Evolutionary conservation across 306 rosid genomes (phyloP).

Genomic region (Senna tora): DNA sequence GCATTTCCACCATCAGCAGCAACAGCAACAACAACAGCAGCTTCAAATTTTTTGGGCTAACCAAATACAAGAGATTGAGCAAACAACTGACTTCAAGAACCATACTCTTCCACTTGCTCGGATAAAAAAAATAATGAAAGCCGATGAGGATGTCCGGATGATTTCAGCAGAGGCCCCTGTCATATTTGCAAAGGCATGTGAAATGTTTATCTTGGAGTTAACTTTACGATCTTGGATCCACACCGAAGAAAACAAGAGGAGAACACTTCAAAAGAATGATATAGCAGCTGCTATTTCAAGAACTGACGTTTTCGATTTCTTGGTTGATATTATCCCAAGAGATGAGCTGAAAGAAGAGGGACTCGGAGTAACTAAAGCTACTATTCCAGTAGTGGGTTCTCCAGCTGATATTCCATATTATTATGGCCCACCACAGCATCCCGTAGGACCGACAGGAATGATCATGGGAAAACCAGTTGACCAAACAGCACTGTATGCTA

Average conservation of each 20-base stretch:
- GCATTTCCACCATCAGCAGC: constrained; percentile 75
- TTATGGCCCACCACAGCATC: constrained; percentile 67
- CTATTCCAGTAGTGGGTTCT: constrained; percentile 65
- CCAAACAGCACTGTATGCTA: constrained; percentile 51
- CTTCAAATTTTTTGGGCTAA: constrained; percentile 78
- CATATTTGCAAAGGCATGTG: constrained; percentile 82
- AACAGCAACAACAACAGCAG: constrained; percentile 73
- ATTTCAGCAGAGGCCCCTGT: constrained; percentile 85
- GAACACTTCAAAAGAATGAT: constrained; percentile 82
- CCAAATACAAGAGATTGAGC: constrained; percentile 81
- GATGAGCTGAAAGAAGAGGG: constrained; percentile 86
- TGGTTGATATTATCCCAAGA: constrained; percentile 81
- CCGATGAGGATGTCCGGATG: constrained; percentile 90
- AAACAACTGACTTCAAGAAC: constrained; percentile 67
- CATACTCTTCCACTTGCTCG: constrained; percentile 74
- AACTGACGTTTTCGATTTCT: constrained; percentile 76
- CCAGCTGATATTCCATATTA: constrained; percentile 72
- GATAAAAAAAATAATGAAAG: constrained; percentile 83
- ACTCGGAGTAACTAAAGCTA: constrained; percentile 69
- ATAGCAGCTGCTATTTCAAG: constrained; percentile 78
- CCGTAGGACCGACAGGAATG: constrained; percentile 67
- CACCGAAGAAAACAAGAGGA: constrained; percentile 80
- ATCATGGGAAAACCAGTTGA: constrained; percentile 84
- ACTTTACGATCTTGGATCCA: constrained; percentile 88
- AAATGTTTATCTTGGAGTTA: constrained; percentile 78